Evolutionary conservation across 2,329 filamentous ascomycete species (phyloP).

Genomic region (Alternaria sp.): DNA sequence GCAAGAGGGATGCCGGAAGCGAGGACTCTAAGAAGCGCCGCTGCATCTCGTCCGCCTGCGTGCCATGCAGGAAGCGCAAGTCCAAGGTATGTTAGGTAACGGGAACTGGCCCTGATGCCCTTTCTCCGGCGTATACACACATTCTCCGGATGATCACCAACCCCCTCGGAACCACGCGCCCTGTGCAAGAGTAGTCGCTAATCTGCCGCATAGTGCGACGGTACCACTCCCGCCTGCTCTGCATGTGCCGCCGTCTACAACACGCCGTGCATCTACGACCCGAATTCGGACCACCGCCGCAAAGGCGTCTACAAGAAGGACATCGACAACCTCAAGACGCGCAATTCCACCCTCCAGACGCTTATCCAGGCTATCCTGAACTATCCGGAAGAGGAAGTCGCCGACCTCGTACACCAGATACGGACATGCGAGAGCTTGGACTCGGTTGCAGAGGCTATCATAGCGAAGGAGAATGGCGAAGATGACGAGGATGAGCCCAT

Average conservation of each 20-base stretch:
- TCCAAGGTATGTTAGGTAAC: constrained; percentile 44
- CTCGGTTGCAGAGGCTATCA: constrained; percentile 65
- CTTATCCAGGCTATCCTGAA: constrained; percentile 92
- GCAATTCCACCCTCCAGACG: constrained; percentile 87
- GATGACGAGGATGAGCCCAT: constrained; percentile 52
- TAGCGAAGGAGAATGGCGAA: constrained; percentile 58
- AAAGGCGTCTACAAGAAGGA: constrained; percentile 98
- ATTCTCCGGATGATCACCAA: constrained; percentile 12
- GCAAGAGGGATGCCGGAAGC: constrained; percentile 46
- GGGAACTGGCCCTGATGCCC: constrained; percentile 1
- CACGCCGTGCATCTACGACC: constrained; percentile 91
- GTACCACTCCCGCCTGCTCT: constrained; percentile 58
- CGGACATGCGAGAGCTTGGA: constrained; percentile 81
- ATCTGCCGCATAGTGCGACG: constrained; percentile 70
- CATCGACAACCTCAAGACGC: constrained; percentile 84
- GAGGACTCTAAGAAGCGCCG: constrained; percentile 53
- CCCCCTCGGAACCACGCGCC: constrained; percentile 9
- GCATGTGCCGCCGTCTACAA: constrained; percentile 95
- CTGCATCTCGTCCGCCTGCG: constrained; percentile 50
- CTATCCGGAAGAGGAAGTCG: constrained; percentile 84
- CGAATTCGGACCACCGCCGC: constrained; percentile 91
- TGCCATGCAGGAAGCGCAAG: constrained; percentile 51
- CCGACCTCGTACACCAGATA: constrained; percentile 81
- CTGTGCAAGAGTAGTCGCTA: constrained; percentile 8
- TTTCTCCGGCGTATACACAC: constrained; percentile 15